These are phyloP conservation scores for Entomortierella chlamydospora DNA, from an alignment of 192 early-diverging fungal species.

Conservation along the genomic window DNA sequence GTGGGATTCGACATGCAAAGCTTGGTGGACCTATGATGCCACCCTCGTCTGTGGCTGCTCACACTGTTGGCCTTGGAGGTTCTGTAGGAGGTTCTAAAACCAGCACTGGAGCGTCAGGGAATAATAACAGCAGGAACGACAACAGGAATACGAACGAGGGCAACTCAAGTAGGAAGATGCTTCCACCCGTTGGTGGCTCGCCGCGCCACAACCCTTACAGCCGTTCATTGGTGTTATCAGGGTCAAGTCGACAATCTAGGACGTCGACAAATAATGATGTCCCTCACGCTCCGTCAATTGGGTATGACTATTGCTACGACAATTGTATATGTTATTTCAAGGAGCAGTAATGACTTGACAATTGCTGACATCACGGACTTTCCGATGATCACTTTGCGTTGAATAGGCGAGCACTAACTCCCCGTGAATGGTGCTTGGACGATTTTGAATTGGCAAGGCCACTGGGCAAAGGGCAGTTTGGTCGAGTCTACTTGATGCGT, in stretches of 20 bases:
- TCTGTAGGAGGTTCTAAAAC: conserved; percentile 19
- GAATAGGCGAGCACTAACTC: conserved; percentile 19
- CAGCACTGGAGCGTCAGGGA: background rate
- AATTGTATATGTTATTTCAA: no score
- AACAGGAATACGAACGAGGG: conserved; percentile 1
- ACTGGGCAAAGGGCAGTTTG: conserved; percentile 97
- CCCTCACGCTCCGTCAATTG: background rate
- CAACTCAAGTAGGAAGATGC: conserved; percentile 30
- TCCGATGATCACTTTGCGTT: background rate
- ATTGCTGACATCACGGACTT: no score
- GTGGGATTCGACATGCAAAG: conserved; percentile 41
- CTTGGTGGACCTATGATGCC: conserved; percentile 21
- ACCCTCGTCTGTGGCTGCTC: conserved; percentile 36
- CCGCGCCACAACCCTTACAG: conserved; percentile 38
- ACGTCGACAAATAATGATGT: conserved; percentile 6
- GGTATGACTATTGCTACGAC: conserved; percentile 5
- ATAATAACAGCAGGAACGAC: conserved; percentile 7
- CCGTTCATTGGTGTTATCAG: conserved; percentile 31
- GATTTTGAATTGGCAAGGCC: conserved; percentile 94
- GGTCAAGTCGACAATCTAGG: conserved; percentile 1
- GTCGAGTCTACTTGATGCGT: conserved; percentile 91
- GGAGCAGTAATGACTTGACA: background rate
- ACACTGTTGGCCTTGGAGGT: conserved; percentile 35
- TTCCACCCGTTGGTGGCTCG: conserved; percentile 26
- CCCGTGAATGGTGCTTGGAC: conserved; percentile 65